Evolutionary conservation across 2,329 filamentous ascomycete genomes (phyloP), one percentile per base, ranked within the genome.

Genomic region (Hypoxylon rubiginosum): DNA sequence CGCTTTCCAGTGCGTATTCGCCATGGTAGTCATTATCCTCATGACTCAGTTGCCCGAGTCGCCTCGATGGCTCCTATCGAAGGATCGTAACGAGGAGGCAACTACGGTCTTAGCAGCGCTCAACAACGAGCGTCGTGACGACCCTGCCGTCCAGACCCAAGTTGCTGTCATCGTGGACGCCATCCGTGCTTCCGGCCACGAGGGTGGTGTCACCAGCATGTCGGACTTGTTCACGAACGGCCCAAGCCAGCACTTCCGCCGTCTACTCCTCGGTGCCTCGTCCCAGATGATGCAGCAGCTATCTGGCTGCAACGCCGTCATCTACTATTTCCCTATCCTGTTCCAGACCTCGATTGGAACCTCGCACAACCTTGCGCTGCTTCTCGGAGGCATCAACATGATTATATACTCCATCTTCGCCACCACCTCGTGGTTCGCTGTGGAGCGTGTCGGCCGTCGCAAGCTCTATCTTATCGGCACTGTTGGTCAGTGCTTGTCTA

Each of bases 241-340:
- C 62, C 88, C 86, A 74, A 89, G 86, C 0, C 88, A 91, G 76
- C 86, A 90, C 71, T 85, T 90, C 77, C 85, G 88, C 4, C 84
- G 89, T 28, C 86, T 90, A 80, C 62, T 90, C 39, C 82, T 91
- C 7, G 88, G 88, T 3, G 82, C 85, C 0, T 84, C 83, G 1
- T 83, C 83, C 0, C 87, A 90, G 76, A 82, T 90, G 69, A 87
- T 90, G 82, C 88, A 90, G 74, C 88, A 90, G 71, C 78, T 89
- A 13, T 84, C 82, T 13, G 86, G 85, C 1, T 88, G 85, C 78
- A 86, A 87, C 67, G 83, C 87, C 1, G 82, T 90, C 68, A 85
- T 86, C 59, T 89, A 89, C 78, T 90, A 89, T 75, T 86, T 86
- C 24, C 86, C 87, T 0, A 86, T 87, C 3, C 79, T 90, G 0